Percentiles rank a stretch among this genome's conserved stretches.
Evolutionary conservation across 306 rosid species (phyloP).

Genomic region (Carpinus viminea): DNA sequence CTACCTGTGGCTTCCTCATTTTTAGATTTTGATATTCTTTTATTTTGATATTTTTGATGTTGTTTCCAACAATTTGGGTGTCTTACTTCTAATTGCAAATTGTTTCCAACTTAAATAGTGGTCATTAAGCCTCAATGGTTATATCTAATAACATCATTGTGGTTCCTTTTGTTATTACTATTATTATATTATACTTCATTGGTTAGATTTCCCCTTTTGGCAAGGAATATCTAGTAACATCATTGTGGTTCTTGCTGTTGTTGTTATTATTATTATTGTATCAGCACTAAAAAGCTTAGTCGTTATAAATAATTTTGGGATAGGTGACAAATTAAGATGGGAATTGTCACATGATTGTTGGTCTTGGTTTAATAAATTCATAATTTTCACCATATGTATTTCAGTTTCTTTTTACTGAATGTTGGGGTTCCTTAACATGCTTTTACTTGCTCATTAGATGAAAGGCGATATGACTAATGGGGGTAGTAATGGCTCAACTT

Average conservation of each 20-base stretch:
- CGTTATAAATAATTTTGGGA: background rate
- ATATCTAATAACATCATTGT: background rate
- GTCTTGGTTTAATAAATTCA: background rate
- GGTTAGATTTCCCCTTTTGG: background rate
- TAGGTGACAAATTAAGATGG: background rate
- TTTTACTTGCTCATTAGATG: constrained; percentile 31
- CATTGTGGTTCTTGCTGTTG: no score
- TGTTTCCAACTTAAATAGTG: background rate
- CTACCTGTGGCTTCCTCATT: background rate
- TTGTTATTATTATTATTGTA: no score
- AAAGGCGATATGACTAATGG: constrained; percentile 6
- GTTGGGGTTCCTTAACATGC: constrained; percentile 36
- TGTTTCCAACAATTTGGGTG: background rate
- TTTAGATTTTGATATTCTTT: background rate
- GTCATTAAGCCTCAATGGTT: background rate
- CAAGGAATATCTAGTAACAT: background rate
- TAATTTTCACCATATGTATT: background rate
- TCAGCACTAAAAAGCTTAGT: no score
- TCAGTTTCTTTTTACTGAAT: constrained; percentile 13
- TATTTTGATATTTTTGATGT: background rate
- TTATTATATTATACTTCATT: background rate
- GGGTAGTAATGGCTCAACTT: constrained; percentile 27
- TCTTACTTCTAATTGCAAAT: background rate
- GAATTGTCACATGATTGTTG: no score
- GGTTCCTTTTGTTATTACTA: no score